Base-by-base conservation (phyloP, 768 basidiomycete genomes). In the Suillus tomentosus region DNA sequence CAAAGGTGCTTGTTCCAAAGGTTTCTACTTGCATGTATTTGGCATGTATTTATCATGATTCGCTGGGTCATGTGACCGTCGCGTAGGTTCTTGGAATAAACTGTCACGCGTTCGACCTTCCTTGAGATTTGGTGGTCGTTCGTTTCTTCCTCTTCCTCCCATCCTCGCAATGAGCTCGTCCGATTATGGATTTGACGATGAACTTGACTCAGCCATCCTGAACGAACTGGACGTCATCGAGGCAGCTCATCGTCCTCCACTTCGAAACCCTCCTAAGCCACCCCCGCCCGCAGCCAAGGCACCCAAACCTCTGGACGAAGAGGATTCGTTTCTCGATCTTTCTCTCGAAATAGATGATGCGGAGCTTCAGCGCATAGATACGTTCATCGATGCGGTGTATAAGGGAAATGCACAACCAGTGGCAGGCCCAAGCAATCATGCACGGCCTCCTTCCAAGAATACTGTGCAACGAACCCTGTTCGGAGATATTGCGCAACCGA, bases 181-280 rank as follows among this genome's bases (percentile, higher is more conserved):
- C 42, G 91, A 91, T 78, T 87, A 82, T 48, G 91, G 87, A 71
- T 93, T 90, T 72, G 84, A 85, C 66, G 87, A 86, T 65, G 88
- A 89, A 5, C 68, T 89, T 45, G 84, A 92, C 74, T 82, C 83
- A 51, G 84, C 81, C 42, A 81, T 84, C 3, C 70, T 92, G 8
- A 76, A 82, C 43, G 81, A 89, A 70, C 80, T 94, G 27, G 88
- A 91, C 70, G 82, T 85, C 22, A 87, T 94, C 53, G 91, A 94
- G 76, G 86, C 89, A 11, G 81, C 84, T 17, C 81, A 85, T 70
- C 67, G 66, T 66, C 60, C 67, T 66, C 71, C 64, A 62, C 63
- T 62, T 47, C 63, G 57, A 43, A 58, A 55, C 61, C 63, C 64
- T 37, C 62, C 64, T 67, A 62, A 68, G 65, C 67, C 70, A 34